Evolutionary conservation across 169 alveolate species (phyloP), one percentile per base, ranked within the genome.

Genomic region (Eimeria acervulina): DNA sequence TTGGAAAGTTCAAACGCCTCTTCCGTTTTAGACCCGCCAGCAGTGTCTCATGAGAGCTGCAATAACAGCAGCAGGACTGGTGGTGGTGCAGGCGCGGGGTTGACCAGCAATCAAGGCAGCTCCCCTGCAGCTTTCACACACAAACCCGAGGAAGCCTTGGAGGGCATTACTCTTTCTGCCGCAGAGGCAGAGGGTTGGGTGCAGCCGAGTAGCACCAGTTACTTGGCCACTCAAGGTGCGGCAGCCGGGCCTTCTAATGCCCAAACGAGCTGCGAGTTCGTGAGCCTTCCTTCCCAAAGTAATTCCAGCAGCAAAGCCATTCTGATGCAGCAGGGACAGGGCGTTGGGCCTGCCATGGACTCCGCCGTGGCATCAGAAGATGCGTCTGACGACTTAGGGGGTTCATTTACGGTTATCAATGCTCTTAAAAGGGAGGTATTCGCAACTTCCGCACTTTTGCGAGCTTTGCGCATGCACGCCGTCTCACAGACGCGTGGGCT

Each of bases 361-460:
- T 28, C 80, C 38, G 8, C 83, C 23, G 83, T 83, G 21, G 66
- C 83, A 21, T 44, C 61, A 23, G 42, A 87, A n/a, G 66, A 17
- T 55, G 81, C 12, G 61, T 12, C 78, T 33, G 78, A 59, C 21
- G 93, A 85, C 26, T 2, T 61, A 12, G 81, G 33, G 33, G 38
- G 66, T 38, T 38, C 93, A 2, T 55, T 42, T 47, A 74, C 33
- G 33, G 83, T 87, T 19, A 15, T 87, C 28, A 52, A 87, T 31
- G 80, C 93, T 61, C 81, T 87, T 23, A 87, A 87, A 70, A 87
- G 93, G 93, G 93, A 87, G 63, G 93, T 87, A 2, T 87, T 87
- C 28, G 93, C 93, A 38, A 87, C 81, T 5, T 55, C 93, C 10
- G 93, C 93, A 40, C 93, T 87, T 28, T 28, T 87, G 13, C 93